These are phyloP conservation scores for Panaeolus cyanescens DNA, from an alignment of 768 basidiomycete species.

Conservation along the genomic window DNA sequence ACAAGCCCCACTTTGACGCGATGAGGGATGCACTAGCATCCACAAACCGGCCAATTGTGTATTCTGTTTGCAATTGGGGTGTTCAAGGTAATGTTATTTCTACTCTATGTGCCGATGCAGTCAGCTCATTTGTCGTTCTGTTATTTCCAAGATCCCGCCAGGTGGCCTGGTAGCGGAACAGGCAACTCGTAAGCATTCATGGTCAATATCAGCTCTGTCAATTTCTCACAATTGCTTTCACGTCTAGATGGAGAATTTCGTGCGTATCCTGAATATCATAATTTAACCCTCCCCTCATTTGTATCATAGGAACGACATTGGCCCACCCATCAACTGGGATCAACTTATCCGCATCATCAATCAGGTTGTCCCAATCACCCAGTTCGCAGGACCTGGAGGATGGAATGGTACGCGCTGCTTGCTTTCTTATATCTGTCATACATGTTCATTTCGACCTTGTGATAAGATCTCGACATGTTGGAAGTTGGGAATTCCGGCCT, in stretches of 20 bases:
- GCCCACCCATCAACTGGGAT: conserved; percentile 47
- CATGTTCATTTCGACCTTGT: not conserved
- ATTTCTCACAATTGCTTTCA: not conserved
- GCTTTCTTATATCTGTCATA: not conserved
- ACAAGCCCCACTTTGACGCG: conserved; percentile 40
- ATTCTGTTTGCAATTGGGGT: conserved; percentile 53
- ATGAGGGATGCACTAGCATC: conserved; percentile 49
- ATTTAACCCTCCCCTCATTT: not conserved
- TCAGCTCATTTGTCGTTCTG: not conserved
- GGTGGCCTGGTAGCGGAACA: conserved; percentile 46
- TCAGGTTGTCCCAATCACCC: conserved; percentile 51
- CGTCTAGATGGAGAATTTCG: conserved; percentile 46
- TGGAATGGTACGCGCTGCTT: conserved; percentile 37
- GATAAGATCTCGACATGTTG: conserved; percentile 52
- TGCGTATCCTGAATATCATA: conserved; percentile 18
- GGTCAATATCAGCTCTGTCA: not conserved
- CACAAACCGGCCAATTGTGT: conserved; percentile 48
- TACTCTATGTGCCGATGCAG: not conserved
- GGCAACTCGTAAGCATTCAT: conserved; percentile 44
- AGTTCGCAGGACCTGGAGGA: conserved; percentile 45
- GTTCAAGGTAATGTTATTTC: conserved; percentile 34
- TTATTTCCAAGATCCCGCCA: conserved; percentile 41
- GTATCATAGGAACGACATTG: conserved; percentile 44
- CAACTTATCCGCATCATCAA: conserved; percentile 52
- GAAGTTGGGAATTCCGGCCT: conserved; percentile 52